Conservation (phyloP, 164 flowering plant species). For the Warburgia ugandensis region DNA sequence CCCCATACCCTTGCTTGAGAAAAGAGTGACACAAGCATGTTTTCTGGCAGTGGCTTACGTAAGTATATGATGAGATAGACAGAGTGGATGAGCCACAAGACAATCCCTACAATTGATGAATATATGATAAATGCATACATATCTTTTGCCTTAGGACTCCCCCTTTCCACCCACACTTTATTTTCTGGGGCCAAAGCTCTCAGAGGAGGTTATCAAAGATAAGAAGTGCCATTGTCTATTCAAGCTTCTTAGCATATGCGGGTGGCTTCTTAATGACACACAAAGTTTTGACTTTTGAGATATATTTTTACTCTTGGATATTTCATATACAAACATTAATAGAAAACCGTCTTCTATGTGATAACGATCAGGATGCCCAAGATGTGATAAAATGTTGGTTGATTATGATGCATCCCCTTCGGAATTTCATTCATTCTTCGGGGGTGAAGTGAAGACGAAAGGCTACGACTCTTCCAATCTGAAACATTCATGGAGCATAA, state of each 20-base stretch:
- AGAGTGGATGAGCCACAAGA: conserved; percentile 19
- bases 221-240: conserved; percentile 21
- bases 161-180: conserved; percentile 25
- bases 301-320: no score
- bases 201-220: conserved; percentile 17
- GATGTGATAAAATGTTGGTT: no score
- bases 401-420: no score
- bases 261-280: conserved; percentile 29
- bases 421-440: no score
- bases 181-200: conserved; percentile 22
- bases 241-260: conserved; percentile 21
- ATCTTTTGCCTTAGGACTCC: conserved; percentile 30
- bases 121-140: conserved; percentile 21
- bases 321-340: no score
- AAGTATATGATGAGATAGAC: conserved; percentile 28
- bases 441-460: no score
- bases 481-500: no score
- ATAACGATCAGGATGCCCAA: no score
- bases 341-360: no score
- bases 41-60: conserved; percentile 20
- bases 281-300: conserved; percentile 19
- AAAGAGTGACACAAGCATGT: not conserved
- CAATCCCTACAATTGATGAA: conserved; percentile 22
- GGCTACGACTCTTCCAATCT: no score
- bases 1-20: not conserved